phyloP scores from a whole-genome alignment of 345 rosid genomes.

The Ailanthus altissimus region DNA sequence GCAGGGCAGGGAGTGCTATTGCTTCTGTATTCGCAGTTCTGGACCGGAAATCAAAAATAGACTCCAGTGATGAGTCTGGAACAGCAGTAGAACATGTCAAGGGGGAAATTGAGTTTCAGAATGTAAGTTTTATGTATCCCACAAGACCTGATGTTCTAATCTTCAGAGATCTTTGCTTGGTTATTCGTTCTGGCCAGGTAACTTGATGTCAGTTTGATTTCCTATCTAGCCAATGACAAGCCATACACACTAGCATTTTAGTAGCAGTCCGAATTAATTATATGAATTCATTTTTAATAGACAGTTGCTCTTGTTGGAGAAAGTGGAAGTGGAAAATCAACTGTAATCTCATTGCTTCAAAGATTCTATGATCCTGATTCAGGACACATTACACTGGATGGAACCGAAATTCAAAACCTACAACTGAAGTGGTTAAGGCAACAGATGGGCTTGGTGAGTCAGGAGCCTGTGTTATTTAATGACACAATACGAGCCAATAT shows the following conservation, averaged over 20 bases:
- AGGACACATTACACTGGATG: constrained; percentile 26
- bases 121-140: constrained; percentile 40
- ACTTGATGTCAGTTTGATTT: not conserved
- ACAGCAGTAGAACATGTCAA: constrained; percentile 29
- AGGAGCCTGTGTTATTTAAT: constrained; percentile 33
- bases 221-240: too few relatives aligned
- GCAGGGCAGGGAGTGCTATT: constrained; percentile 39
- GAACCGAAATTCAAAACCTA: constrained; percentile 28
- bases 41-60: constrained; percentile 36
- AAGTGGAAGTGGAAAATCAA: constrained; percentile 51
- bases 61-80: constrained; percentile 36
- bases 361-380: constrained; percentile 45
- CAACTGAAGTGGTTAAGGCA: constrained; percentile 37
- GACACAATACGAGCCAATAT: constrained; percentile 23
- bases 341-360: constrained; percentile 41
- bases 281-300: constrained; percentile 15
- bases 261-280: too few relatives aligned
- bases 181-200: constrained; percentile 44
- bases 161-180: constrained; percentile 39
- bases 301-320: constrained; percentile 50
- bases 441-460: constrained; percentile 40
- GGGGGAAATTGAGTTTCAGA: constrained; percentile 42
- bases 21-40: constrained; percentile 42
- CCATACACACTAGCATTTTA: too few relatives aligned
- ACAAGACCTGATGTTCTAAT: constrained; percentile 41